Conservation (phyloP, 1,284 basidiomycete genomes). For the Prillingera fragicola region DNA sequence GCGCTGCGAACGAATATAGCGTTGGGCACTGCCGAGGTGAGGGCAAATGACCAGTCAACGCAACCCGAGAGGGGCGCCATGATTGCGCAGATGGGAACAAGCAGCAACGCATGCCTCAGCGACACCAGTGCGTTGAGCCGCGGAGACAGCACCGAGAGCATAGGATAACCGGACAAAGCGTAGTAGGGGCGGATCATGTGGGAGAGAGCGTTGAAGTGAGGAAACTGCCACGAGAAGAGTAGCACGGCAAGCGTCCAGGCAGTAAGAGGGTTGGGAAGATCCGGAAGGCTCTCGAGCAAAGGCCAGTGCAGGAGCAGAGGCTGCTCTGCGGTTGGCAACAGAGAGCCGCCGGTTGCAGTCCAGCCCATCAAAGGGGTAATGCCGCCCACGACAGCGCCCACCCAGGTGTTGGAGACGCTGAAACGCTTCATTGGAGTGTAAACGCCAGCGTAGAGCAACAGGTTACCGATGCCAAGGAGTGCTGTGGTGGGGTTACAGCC, state of each 20-base stretch:
- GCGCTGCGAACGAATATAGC: slow-evolving; percentile 64
- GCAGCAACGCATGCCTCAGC: slow-evolving; percentile 72
- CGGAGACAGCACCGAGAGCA: slow-evolving; percentile 81
- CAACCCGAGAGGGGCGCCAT: slow-evolving; percentile 80
- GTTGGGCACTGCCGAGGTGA: slow-evolving; percentile 74
- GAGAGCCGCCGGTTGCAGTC: slow-evolving; percentile 82
- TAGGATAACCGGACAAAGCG: slow-evolving; percentile 87
- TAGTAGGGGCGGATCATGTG: slow-evolving; percentile 83
- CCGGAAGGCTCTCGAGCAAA: slow-evolving; percentile 12
- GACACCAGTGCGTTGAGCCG: slow-evolving; percentile 77
- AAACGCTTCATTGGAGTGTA: slow-evolving; percentile 96
- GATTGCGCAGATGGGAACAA: slow-evolving; percentile 73
- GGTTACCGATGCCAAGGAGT: slow-evolving; percentile 73
- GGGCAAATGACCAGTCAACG: slow-evolving; percentile 79
- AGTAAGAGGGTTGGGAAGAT: slow-evolving; percentile 61
- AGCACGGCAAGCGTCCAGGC: slow-evolving; percentile 70
- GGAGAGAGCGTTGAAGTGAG: slow-evolving; percentile 94
- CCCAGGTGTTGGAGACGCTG: slow-evolving; percentile 87
- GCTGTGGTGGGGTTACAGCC: slow-evolving; percentile 87
- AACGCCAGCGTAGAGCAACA: slow-evolving; percentile 80
- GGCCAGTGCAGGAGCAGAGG: slow-evolving; percentile 49
- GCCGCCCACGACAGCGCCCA: slow-evolving; percentile 86
- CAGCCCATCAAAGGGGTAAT: slow-evolving; percentile 97
- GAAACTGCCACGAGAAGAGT: slow-evolving; percentile 97
- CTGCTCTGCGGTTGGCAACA: slow-evolving; percentile 61